These are phyloP conservation scores for Vigna angularis DNA, from an alignment of 306 rosid genomes.

Conservation along the genomic window DNA sequence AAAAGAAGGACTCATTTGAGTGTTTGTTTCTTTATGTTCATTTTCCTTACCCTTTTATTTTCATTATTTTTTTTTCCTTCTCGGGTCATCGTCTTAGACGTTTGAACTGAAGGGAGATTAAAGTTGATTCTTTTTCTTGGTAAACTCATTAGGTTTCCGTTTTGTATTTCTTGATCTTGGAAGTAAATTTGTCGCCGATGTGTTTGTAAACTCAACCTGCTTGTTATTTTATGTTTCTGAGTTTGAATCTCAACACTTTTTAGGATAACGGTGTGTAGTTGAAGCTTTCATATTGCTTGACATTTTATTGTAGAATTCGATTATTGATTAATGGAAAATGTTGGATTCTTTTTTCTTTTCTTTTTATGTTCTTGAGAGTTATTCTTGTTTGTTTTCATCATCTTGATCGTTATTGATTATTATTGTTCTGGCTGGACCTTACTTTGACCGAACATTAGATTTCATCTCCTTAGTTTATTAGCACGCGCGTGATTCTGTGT, in stretches of 20 bases:
- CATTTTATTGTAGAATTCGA: not conserved
- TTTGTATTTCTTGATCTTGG: constrained; percentile 32
- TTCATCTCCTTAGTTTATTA: not conserved
- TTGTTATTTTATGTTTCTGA: not conserved
- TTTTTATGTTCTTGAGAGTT: not conserved
- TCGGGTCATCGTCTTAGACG: not conserved
- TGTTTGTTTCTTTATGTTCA: not conserved
- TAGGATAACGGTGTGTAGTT: constrained; percentile 15
- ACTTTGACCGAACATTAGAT: constrained; percentile 1
- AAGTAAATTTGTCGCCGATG: not conserved
- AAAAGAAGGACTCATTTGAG: not conserved
- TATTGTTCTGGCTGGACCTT: not conserved
- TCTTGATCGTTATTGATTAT: not conserved
- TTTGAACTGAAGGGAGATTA: not conserved
- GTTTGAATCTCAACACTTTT: not conserved
- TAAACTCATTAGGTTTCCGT: not conserved
- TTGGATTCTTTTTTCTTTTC: constrained; percentile 12
- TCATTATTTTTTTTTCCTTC: not conserved
- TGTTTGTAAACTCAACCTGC: too few species aligned
- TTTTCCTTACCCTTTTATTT: constrained; percentile 16
- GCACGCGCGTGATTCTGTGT: not conserved
- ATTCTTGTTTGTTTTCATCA: not conserved
- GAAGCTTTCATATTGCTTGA: not conserved
- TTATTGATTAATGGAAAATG: constrained; percentile 8
- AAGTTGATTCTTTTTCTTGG: not conserved